Base-by-base conservation (phyloP, 83 land plant species). In the Larix sibirica region DNA sequence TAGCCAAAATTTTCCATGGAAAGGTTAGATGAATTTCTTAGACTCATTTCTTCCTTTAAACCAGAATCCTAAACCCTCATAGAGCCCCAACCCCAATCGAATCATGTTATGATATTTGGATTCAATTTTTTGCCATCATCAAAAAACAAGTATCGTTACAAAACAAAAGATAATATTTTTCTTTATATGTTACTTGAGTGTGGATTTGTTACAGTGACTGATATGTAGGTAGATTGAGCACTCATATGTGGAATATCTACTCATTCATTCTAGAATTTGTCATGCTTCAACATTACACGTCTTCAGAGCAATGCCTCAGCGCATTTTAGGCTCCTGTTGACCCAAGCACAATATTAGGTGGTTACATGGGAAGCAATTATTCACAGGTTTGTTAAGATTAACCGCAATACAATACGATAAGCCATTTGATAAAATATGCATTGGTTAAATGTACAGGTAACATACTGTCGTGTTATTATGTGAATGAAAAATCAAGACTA, bases 291-390 rank as follows among this genome's bases (percentile, higher is more conserved):
- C 99, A 97, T 84, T 95, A 83, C 81, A 89, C 94, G 8, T 92
- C 98, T 44, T 94, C 93, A 54, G 95, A 88, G 56, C 67, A 87
- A 54, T 97, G 99, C 74, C 82, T 92, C 76, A 94, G 99, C 89
- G 96, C 99, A 75, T 97, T 88, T 81, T 85, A 91, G 80, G 98
- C 91, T 3, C 99, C 99, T 40, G 87, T 95, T 47, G 98, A 97
- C 84, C 99, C 99, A 47, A 94, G 92, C 84, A 95, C 98, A 79
- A 88, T 92, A 21, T 78, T 97, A 73, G 99, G 99, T 18, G 99
- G 99, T 77, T 97, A 92, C 76, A 77, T 89, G 62, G 98, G 94
- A 54, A 94, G 75, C 79, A 97, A 95, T 80, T 97, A 89, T 79
- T 84, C 97, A 16, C 93, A 95, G 98, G 99, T 96, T 77, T 84